Evolutionary conservation across 164 flowering plant species (phyloP).

Genomic region (Akebia trifoliata): DNA sequence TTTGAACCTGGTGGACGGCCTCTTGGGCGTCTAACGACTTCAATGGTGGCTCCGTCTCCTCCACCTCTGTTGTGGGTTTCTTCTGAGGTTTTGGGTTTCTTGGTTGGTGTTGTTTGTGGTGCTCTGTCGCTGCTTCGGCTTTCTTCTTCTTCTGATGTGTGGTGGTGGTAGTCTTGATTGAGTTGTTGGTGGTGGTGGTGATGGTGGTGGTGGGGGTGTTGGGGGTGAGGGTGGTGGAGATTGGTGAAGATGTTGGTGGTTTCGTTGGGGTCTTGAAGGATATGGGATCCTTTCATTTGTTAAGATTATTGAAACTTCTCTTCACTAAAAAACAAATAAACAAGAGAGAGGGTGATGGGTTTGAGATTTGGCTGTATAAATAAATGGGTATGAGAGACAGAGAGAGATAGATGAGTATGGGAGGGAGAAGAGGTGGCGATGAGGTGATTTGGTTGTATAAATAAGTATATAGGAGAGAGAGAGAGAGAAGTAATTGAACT

Average conservation of each 20-base stretch:
- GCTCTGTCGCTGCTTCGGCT: slow-evolving; percentile 26
- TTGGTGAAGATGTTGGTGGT: slow-evolving; percentile 33
- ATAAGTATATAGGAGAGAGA: not conserved
- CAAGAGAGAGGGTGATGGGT: not conserved
- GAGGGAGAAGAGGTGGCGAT: slow-evolving; percentile 3
- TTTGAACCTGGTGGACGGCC: slow-evolving; percentile 83
- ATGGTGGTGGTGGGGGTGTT: slow-evolving; percentile 15
- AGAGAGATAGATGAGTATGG: slow-evolving; percentile 5
- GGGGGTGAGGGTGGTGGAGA: slow-evolving; percentile 10
- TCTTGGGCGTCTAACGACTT: slow-evolving; percentile 50
- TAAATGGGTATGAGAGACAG: not conserved
- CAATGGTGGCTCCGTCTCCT: slow-evolving; percentile 52
- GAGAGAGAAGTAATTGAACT: slow-evolving; percentile 35
- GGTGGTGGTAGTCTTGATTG: slow-evolving; percentile 6
- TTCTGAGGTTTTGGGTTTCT: not conserved
- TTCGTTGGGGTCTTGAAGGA: slow-evolving; percentile 19
- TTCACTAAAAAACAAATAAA: not conserved
- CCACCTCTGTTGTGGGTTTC: slow-evolving; percentile 3
- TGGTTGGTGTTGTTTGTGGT: slow-evolving; percentile 1
- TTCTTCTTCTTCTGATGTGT: slow-evolving; percentile 42
- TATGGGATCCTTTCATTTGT: slow-evolving; percentile 52
- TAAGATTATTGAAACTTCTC: not conserved
- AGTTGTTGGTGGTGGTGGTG: slow-evolving; percentile 16
- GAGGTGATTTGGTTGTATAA: not conserved
- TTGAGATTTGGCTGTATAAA: not conserved